A percentile compares a stretch with the other conserved stretches of the same genome.
Conservation (phyloP, 441 rosid genomes). For the Brassica balearica region DNA sequence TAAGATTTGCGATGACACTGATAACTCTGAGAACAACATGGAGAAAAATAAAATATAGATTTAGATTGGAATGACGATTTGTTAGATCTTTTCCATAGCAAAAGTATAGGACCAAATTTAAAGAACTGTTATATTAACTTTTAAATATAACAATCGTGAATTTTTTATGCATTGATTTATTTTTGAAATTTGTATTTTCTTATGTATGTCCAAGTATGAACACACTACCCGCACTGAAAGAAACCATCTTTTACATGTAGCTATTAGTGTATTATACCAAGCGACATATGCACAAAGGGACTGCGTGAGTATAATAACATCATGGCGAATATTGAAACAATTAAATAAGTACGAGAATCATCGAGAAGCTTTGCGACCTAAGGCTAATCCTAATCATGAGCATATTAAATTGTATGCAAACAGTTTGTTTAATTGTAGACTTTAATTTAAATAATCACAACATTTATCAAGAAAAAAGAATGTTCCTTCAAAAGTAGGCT, state of each 20-base stretch:
- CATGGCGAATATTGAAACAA: constrained; percentile 13
- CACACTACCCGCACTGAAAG: not conserved
- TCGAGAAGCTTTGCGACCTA: constrained; percentile 38
- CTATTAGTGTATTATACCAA: constrained; percentile 13
- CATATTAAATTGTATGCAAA: constrained; percentile 22
- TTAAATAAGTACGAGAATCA: constrained; percentile 29
- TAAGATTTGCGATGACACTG: constrained; percentile 29
- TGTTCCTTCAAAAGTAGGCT: constrained; percentile 38
- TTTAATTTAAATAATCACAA: constrained; percentile 23
- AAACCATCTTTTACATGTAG: not conserved
- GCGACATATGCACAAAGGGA: constrained; percentile 4
- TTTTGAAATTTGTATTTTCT: not conserved
- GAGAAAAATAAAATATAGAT: not conserved
- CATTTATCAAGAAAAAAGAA: constrained; percentile 30
- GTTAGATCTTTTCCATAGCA: not conserved
- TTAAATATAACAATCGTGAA: not conserved
- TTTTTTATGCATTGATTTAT: not conserved
- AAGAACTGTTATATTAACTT: not conserved
- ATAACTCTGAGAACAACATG: constrained; percentile 24
- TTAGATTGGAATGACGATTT: not conserved
- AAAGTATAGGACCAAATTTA: not conserved
- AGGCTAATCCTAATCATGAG: constrained; percentile 38
- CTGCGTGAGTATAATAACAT: not conserved
- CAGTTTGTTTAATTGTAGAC: constrained; percentile 4
- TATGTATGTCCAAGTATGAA: constrained; percentile 4